Evolutionary conservation across 1,139 yeast species (phyloP), one percentile per base, ranked within the genome.

Genomic region (Lizanozyma gosingica): DNA sequence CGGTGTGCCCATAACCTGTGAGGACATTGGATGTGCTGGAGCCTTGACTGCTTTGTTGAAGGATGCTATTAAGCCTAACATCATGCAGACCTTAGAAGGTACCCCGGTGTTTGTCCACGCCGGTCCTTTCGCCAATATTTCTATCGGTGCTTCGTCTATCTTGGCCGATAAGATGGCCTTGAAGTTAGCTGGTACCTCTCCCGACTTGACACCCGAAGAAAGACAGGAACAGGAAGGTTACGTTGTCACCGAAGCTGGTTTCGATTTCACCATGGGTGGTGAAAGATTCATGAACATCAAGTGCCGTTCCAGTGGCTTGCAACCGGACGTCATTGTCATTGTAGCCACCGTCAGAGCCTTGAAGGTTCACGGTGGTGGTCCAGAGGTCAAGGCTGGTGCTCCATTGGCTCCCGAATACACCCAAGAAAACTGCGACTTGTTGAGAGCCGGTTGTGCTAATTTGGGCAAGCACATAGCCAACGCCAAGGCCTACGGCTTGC

Each of bases 181-280:
- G 59, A 90, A 92, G 67, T 76, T 92, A 51, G 90, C 94, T 36
- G 95, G 96, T 62, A 82, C 76, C 36, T 62, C 75, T 3, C 71
- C 57, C 59, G 73, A 52, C 52, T 57, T 61, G 56, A 64, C 70
- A 44, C 67, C 67, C 35, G 75, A 71, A 47, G 77, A 73, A 48
- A 76, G 76, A 56, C 59, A 60, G 45, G 73, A 75, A 52, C 79
- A 82, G 59, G 78, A 83, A 51, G 97, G 97, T 51, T 90, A 81
- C 58, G 97, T 90, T 45, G 90, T 90, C 43, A 90, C 97, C 39
- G 97, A 90, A 64, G 97, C 97, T 33, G 98, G 97, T 46, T 92
- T 92, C 70, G 98, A 92, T 64, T 90, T 92, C 74, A 92, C 97
- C 41, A 92, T 92, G 97, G 98, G 98, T 59, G 97, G 97, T 59